phyloP scores from a whole-genome alignment of 2,329 filamentous ascomycete species.

The Colletotrichum eleusines region DNA sequence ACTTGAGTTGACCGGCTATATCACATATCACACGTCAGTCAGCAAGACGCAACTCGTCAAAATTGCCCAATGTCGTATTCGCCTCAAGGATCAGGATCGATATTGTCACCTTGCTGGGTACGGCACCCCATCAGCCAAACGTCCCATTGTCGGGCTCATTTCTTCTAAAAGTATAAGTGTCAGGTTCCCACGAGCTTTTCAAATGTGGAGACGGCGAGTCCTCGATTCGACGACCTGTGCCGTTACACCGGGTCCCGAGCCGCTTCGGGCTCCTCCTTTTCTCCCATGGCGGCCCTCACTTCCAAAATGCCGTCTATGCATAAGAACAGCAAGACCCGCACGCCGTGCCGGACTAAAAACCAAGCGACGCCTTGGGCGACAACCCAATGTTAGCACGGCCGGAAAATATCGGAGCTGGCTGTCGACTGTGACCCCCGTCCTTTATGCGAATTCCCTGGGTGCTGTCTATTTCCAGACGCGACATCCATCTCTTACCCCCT shows the following conservation, averaged over 20 bases:
- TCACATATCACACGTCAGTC: too few relatives aligned
- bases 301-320: neutral
- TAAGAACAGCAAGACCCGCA: neutral
- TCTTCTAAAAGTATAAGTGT: neutral
- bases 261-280: neutral
- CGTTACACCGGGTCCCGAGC: neutral
- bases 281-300: neutral
- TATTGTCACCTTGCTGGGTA: neutral
- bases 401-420: neutral
- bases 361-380: neutral
- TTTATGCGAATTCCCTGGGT: neutral
- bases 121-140: neutral
- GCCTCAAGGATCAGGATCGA: neutral
- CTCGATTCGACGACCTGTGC: neutral
- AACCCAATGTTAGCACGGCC: neutral
- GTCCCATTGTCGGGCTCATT: neutral
- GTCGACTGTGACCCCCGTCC: neutral
- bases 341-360: neutral
- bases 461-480: conserved; percentile 8
- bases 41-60: too few relatives aligned
- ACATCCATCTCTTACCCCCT: neutral
- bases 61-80: neutral
- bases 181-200: neutral
- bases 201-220: neutral
- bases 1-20: conserved; percentile 25